Conservation (phyloP, 306 rosid species). For the Astragalus glycyphyllos region DNA sequence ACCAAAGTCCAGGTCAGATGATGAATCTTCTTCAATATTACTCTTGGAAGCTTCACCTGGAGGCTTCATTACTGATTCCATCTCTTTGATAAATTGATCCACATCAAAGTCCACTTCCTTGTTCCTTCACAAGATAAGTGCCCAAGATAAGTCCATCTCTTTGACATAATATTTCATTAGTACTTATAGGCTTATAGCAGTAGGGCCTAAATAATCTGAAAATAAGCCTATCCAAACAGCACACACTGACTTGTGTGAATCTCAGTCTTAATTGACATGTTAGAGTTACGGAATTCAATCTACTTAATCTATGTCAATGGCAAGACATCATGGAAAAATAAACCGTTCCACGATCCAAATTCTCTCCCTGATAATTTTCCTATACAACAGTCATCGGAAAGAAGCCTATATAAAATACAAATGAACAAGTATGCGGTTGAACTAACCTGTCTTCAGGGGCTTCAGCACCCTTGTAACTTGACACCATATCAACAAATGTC, state of each 20-base stretch:
- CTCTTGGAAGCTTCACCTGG: conserved; percentile 55
- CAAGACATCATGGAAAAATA: conserved; percentile 31
- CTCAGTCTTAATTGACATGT: conserved; percentile 13
- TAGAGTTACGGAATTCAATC: conserved; percentile 33
- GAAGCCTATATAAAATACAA: conserved; percentile 28
- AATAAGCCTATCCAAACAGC: conserved; percentile 17
- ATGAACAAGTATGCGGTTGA: conserved; percentile 1
- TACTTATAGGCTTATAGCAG: too few species aligned
- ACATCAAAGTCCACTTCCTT: conserved; percentile 82
- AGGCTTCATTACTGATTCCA: conserved; percentile 75
- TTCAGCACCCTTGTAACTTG: conserved; percentile 93
- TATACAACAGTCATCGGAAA: neutral
- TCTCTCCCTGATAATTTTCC: too few species aligned
- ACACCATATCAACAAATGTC: conserved; percentile 77
- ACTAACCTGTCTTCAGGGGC: conserved; percentile 80
- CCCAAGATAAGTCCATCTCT: neutral
- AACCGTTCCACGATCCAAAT: conserved; percentile 23
- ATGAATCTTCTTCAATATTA: conserved; percentile 69
- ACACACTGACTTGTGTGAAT: conserved; percentile 5
- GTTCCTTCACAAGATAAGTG: conserved; percentile 60
- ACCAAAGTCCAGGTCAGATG: conserved; percentile 89
- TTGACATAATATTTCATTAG: too few species aligned
- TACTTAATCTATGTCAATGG: conserved; percentile 22
- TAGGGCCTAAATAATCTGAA: neutral
- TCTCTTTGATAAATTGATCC: conserved; percentile 72